Conservation (phyloP, 2,329 filamentous ascomycete genomes). For the Aureobasidium subglaciale region DNA sequence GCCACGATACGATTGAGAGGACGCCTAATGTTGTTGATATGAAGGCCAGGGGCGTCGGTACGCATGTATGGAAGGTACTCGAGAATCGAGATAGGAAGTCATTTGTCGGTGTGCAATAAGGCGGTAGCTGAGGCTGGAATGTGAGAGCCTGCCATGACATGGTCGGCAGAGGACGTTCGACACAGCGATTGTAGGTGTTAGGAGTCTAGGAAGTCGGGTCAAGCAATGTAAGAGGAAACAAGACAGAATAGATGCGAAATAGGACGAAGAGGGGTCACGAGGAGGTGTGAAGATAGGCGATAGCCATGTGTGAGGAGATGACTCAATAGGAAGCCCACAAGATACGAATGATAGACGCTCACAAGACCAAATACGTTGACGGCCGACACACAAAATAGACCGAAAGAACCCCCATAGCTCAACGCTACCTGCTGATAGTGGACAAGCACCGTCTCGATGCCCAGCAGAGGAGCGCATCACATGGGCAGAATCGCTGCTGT, state of each 20-base stretch:
- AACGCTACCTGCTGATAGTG: constrained; percentile 11
- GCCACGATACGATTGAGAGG: constrained; percentile 59
- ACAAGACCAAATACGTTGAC: constrained; percentile 3
- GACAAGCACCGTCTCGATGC: background rate
- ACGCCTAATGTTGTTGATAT: constrained; percentile 54
- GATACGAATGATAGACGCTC: constrained; percentile 12
- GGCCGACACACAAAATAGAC: constrained; percentile 6
- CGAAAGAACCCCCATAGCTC: background rate
- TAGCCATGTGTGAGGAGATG: background rate
- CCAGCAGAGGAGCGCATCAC: constrained; percentile 3
- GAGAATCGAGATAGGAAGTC: constrained; percentile 52
- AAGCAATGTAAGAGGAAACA: background rate
- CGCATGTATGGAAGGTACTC: constrained; percentile 53
- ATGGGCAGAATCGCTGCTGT: constrained; percentile 4
- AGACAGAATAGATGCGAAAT: background rate
- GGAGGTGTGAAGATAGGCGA: background rate
- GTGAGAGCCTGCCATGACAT: constrained; percentile 25
- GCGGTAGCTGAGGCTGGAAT: constrained; percentile 41
- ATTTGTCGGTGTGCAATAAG: constrained; percentile 54
- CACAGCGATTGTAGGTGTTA: background rate
- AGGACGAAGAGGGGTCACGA: background rate
- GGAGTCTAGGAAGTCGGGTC: background rate
- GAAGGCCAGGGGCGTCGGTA: constrained; percentile 57
- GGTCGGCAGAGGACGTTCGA: background rate
- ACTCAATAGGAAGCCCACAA: constrained; percentile 2